These are phyloP conservation scores for Wickerhamiella siamensis DNA, from an alignment of 805 yeast genomes.

Conservation along the genomic window DNA sequence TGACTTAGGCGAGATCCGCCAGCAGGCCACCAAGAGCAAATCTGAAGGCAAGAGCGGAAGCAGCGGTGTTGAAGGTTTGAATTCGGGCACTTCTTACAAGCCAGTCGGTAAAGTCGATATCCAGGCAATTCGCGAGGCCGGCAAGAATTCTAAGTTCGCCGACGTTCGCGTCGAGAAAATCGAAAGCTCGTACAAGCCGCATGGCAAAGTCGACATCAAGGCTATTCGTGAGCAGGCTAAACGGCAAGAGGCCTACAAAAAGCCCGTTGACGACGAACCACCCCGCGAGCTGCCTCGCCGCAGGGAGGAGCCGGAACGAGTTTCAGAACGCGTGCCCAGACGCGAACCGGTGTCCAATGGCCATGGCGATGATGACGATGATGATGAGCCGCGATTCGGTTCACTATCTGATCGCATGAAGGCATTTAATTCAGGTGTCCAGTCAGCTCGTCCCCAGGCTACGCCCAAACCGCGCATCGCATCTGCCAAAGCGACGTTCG, in stretches of 20 bases:
- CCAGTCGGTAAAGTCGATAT: constrained; percentile 26
- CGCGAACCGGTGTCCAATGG: too few relatives aligned
- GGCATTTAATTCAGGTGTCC: constrained; percentile 18
- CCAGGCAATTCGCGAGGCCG: constrained; percentile 21
- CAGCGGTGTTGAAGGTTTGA: constrained; percentile 13
- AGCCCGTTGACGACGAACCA: not conserved
- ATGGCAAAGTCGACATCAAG: constrained; percentile 44
- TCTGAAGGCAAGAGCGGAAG: constrained; percentile 1
- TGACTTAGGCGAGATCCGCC: constrained; percentile 30
- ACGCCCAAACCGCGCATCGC: constrained; percentile 17
- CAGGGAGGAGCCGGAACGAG: not conserved
- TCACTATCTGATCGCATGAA: constrained; percentile 20
- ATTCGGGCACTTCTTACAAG: constrained; percentile 21
- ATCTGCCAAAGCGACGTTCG: constrained; percentile 20
- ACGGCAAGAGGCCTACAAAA: constrained; percentile 8
- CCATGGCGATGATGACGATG: constrained; percentile 5
- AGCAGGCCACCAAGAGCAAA: not conserved
- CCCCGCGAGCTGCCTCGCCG: not conserved
- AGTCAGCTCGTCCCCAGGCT: constrained; percentile 17
- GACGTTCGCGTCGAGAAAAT: constrained; percentile 24
- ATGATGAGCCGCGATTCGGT: constrained; percentile 16
- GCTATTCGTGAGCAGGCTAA: constrained; percentile 29
- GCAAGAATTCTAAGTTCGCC: constrained; percentile 18
- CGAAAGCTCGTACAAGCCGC: constrained; percentile 42
- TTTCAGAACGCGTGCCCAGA: too few relatives aligned